Evolutionary conservation across 768 basidiomycete species (phyloP), one percentile per base, ranked within the genome.

Genomic region (Amanita brunnescens): DNA sequence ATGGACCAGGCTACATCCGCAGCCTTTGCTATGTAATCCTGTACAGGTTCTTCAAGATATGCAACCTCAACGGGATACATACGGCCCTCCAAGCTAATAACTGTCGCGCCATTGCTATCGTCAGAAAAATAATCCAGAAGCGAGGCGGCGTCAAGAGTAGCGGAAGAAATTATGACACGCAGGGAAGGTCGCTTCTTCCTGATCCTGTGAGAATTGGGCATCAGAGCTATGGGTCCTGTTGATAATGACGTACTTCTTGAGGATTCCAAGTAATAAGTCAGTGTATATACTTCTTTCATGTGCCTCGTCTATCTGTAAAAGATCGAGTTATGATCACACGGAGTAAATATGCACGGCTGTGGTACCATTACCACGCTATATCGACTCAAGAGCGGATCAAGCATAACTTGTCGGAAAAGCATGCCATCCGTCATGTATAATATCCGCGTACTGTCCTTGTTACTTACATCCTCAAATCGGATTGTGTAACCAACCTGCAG

Each of bases 341-440:
- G 18, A 20, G 14, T 51, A 12, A 26, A n/a, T 30, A 52, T 21
- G 14, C 3, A 52, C 64, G 37, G 7, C n/a, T n/a, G n/a, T 18
- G 75, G 43, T 57, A 87, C 92, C 93, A 99, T 98, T 54, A 98
- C 87, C 8, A 93, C 91, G 60, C 91, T 95, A 61, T 94, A 97
- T 21, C 85, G 83, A 62, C 86, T 91, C 47, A 99, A 75, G 24
- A 97, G 67, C 14, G 96, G 96, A 62, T 99, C 95, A 33, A 93
- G 72, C 59, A 97, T 77, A 20, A 86, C 85, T 69, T 97, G 94
- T 53, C 94, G 81, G 64, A 98, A 97, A 33, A 99, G 81, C 84
- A 98, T 94, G 40, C 96, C 96, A 64, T 99, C 96, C 29, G 96
- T 99, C 80, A 98, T 79, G 66, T 98, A 99, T 37, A 92, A 77